These are phyloP conservation scores for Trichoderma orchidacearum DNA, from an alignment of 495 filamentous ascomycete species.

Conservation along the genomic window DNA sequence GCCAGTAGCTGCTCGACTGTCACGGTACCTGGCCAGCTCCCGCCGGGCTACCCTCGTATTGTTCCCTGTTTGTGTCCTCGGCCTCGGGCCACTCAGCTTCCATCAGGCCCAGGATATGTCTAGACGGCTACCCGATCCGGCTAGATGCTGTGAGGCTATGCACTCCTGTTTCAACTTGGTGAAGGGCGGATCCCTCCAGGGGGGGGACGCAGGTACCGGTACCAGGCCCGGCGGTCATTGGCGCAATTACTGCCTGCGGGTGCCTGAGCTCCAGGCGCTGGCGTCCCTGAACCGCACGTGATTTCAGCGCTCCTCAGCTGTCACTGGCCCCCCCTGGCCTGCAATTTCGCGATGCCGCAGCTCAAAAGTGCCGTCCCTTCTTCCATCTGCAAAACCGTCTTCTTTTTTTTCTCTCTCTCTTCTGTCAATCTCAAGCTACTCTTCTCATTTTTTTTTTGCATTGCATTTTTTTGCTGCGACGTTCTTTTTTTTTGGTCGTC, in stretches of 20 bases:
- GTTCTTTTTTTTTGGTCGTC: too few species aligned
- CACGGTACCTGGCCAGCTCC: neutral
- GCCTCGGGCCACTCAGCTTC: neutral
- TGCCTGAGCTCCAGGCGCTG: neutral
- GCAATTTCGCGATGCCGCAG: neutral
- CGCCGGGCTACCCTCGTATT: neutral
- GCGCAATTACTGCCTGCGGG: too few species aligned
- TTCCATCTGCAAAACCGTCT: neutral
- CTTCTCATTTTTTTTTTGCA: neutral
- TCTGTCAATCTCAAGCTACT: neutral
- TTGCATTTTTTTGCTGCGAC: neutral
- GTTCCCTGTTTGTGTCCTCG: neutral
- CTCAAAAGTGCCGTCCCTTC: neutral
- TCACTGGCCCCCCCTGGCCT: neutral
- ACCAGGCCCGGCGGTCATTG: too few species aligned
- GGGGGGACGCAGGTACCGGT: neutral
- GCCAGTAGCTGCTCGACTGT: too few species aligned
- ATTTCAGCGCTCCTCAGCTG: neutral
- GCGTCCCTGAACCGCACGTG: neutral
- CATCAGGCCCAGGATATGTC: neutral
- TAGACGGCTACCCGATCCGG: neutral
- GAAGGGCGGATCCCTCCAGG: too few species aligned
- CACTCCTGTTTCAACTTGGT: slow-evolving; percentile 1
- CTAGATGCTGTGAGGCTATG: neutral
- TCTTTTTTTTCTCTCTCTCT: neutral